phyloP scores from a whole-genome alignment of 2,329 filamentous ascomycete genomes.

The Aspergillus tamarii region DNA sequence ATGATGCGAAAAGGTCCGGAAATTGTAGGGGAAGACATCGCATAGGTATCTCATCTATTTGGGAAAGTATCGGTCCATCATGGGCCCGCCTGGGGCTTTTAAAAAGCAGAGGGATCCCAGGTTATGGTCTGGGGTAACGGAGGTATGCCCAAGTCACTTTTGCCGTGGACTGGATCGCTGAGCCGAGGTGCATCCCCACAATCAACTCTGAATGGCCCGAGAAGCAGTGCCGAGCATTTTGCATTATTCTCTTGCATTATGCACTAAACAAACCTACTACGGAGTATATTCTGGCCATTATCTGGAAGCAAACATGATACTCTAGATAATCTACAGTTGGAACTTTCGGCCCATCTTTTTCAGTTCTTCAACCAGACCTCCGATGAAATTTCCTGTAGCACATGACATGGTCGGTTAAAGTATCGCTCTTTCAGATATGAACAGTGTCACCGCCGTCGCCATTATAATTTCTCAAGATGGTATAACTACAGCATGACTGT shows the following conservation, averaged over 20 bases:
- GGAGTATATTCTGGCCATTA: background rate
- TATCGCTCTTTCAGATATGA: background rate
- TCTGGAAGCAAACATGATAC: background rate
- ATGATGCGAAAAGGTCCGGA: slow-evolving; percentile 61
- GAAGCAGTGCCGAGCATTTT: background rate
- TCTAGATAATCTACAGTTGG: background rate
- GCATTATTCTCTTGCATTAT: background rate
- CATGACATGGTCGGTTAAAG: background rate
- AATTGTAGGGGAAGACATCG: slow-evolving; percentile 43
- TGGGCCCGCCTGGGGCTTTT: background rate
- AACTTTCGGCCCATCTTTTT: too few species aligned
- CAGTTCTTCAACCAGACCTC: background rate
- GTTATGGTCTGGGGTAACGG: background rate
- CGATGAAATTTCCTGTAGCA: background rate
- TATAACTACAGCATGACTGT: background rate
- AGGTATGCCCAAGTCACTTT: background rate
- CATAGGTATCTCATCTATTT: slow-evolving; percentile 11
- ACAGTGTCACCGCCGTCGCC: too few species aligned
- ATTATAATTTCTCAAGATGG: background rate
- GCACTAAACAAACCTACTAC: background rate
- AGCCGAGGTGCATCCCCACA: slow-evolving; percentile 15
- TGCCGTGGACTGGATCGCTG: slow-evolving; percentile 9
- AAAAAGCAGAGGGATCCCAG: background rate
- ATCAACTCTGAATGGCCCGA: background rate
- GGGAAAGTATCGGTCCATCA: background rate